Percentiles rank a stretch among this genome's conserved stretches.
phyloP scores from a whole-genome alignment of 306 rosid genomes.

The Urtica urens region DNA sequence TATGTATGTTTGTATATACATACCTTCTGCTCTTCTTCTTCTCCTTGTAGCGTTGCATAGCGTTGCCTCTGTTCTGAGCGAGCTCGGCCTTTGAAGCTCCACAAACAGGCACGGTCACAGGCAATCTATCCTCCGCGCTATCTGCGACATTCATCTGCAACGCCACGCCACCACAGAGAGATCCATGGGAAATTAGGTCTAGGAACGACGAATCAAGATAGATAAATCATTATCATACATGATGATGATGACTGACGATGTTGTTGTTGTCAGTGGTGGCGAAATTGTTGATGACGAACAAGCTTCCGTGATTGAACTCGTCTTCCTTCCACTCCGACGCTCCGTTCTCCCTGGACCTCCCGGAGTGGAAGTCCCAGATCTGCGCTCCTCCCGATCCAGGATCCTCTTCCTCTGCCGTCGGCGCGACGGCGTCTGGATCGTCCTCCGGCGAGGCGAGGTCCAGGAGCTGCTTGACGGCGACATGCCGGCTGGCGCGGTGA shows the following conservation, averaged over 20 bases:
- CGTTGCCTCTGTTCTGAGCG: conserved; percentile 54
- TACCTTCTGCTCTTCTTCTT: conserved; percentile 62
- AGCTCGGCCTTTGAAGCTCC: conserved; percentile 28
- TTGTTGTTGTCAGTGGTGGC: no score
- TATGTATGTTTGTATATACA: not conserved
- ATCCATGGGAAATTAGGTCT: no score
- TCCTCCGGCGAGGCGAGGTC: no score
- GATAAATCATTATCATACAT: no score
- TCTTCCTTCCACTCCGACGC: conserved; percentile 31
- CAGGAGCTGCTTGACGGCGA: no score
- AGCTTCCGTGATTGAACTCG: no score
- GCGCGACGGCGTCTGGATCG: conserved; percentile 36
- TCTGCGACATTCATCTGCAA: no score
- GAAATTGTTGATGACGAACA: conserved; percentile 28
- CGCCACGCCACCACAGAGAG: no score
- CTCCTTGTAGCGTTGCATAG: conserved; percentile 73
- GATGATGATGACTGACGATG: no score
- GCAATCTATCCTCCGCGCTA: no score
- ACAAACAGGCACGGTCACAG: no score
- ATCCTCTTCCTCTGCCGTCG: conserved; percentile 22
- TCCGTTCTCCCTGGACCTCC: conserved; percentile 30
- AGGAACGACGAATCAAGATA: no score
- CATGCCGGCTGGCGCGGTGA: conserved; percentile 19
- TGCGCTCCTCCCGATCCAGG: conserved; percentile 17
- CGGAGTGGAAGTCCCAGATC: conserved; percentile 64